Evolutionary conservation across 2,329 filamentous ascomycete genomes (phyloP), one percentile per base, ranked within the genome.

Genomic region (Ilyonectria mors-panacis): DNA sequence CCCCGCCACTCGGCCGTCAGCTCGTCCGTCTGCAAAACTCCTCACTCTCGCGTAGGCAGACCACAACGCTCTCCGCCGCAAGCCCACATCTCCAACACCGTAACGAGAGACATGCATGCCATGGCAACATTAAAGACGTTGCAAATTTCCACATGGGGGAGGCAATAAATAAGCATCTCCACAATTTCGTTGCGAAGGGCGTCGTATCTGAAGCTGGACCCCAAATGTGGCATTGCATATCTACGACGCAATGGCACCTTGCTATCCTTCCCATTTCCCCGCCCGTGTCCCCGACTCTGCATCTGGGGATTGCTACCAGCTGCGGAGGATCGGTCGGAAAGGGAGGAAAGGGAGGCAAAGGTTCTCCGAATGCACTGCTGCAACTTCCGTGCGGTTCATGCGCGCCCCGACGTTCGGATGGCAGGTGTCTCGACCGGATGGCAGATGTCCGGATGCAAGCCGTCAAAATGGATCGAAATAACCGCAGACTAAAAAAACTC

Each of bases 151-250:
- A 9, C 15, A 56, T 30, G 23, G 26, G 35, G 39, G 37, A 39
- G 17, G 39, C 39, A n/a, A 42, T n/a, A 42, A n/a, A 42, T 42
- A 42, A 42, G 17, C 37, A 33, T 21, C 26, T 35, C 35, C 35
- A 37, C 39, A 17, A n/a, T 42, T 42, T n/a, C 39, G 39, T 42
- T 6, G 39, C 39, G 17, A 7, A 15, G 45, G 5, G 21, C 19
- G 21, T 21, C 44, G n/a, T 21, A 47, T 23, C 23, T n/a, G 17
- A 42, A 42, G 59, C 42, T 50, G 59, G 42, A 62, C 59, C 51
- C 59, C 59, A 62, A 62, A 47, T 23, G 42, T 65, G 33, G 47
- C 51, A 65, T 65, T 65, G 63, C 57, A 65, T 39, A 59, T 44
- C 42, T 23, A 53, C 44, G 63, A 55, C 44, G 57, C 57, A 59